Evolutionary conservation across 2,329 filamentous ascomycete species (phyloP).

Genomic region (Eutypella sp.): DNA sequence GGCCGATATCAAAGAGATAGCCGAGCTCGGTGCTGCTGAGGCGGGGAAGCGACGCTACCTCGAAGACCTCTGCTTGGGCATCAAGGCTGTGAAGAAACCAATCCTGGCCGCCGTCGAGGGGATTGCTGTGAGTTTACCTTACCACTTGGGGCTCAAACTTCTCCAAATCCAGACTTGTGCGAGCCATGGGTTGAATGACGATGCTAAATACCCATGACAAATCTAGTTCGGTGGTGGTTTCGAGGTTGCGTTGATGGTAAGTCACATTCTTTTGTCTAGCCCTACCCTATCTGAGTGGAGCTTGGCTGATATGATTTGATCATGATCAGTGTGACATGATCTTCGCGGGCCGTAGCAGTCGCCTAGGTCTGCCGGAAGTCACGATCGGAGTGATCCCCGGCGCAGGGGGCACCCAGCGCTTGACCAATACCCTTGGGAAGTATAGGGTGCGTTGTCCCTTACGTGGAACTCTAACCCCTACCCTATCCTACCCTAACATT

Average conservation of each 20-base stretch:
- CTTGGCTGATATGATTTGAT: background rate
- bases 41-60: slow-evolving; percentile 26
- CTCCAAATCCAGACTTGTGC: background rate
- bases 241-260: slow-evolving; percentile 42
- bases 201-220: background rate
- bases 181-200: background rate
- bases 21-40: slow-evolving; percentile 20
- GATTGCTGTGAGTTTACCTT: slow-evolving; percentile 37
- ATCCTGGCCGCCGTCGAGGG: slow-evolving; percentile 46
- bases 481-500: too few species aligned
- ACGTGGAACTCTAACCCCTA: too few species aligned
- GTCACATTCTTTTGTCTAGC: slow-evolving; percentile 6
- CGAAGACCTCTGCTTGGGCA: slow-evolving; percentile 35
- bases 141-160: too few species aligned
- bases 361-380: slow-evolving; percentile 93
- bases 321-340: slow-evolving; percentile 32
- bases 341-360: slow-evolving; percentile 76
- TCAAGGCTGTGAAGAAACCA: slow-evolving; percentile 38
- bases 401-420: slow-evolving; percentile 73
- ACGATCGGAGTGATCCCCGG: slow-evolving; percentile 89
- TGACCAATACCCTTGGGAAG: slow-evolving; percentile 31
- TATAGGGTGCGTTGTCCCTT: slow-evolving; percentile 20
- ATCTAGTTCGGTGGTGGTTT: slow-evolving; percentile 44
- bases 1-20: slow-evolving; percentile 32
- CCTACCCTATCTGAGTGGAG: background rate